A percentile compares a stretch with the other conserved stretches of the same genome.
These are phyloP conservation scores for Orbilia javanica DNA, from an alignment of 2,329 filamentous ascomycete genomes.

Conservation along the genomic window DNA sequence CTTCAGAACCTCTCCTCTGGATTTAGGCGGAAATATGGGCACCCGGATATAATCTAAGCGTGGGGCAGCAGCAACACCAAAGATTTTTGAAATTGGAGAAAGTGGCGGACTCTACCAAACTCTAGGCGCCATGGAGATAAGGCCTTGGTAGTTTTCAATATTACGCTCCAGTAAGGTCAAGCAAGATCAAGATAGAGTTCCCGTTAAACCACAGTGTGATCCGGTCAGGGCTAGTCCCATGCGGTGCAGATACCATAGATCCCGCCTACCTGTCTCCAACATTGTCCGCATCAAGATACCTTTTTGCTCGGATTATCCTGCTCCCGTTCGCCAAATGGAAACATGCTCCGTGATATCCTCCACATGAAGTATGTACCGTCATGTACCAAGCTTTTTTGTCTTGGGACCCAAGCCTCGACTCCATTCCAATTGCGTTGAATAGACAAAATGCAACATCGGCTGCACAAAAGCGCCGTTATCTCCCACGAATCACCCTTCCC, in stretches of 20 bases:
- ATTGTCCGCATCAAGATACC: background rate
- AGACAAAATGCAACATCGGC: slow-evolving; percentile 8
- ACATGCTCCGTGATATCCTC: background rate
- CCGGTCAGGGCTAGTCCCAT: background rate
- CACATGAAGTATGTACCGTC: background rate
- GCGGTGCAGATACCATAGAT: background rate
- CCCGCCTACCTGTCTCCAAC: background rate
- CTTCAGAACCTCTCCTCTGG: background rate
- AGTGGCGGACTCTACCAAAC: background rate
- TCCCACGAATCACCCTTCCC: slow-evolving; percentile 20
- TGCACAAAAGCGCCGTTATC: background rate
- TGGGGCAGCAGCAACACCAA: background rate
- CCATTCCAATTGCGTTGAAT: background rate
- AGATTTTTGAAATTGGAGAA: background rate
- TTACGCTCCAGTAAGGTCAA: background rate
- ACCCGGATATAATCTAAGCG: background rate
- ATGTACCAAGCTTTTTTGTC: background rate
- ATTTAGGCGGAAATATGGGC: slow-evolving; percentile 23
- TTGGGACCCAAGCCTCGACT: background rate
- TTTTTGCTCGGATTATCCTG: slow-evolving; percentile 3
- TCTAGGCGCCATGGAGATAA: no score
- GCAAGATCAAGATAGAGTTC: background rate
- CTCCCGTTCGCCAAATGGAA: background rate
- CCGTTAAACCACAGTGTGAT: background rate
- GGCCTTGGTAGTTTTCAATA: background rate